phyloP scores from a whole-genome alignment of 2,329 filamentous ascomycete genomes.

The Alternaria gansuensis region DNA sequence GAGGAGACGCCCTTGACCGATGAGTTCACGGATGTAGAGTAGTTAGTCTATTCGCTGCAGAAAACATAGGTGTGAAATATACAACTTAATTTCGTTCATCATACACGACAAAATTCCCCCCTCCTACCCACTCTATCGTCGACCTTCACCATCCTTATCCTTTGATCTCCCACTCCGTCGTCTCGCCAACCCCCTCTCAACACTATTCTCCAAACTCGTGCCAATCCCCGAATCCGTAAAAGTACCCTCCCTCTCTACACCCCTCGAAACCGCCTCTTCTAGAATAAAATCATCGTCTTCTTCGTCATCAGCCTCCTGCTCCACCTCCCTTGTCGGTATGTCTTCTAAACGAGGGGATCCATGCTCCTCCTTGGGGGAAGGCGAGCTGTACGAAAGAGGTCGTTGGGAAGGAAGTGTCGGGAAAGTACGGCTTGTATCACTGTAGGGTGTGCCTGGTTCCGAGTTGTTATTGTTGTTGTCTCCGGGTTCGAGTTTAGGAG shows the following conservation, averaged over 20 bases:
- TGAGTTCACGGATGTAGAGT: no score
- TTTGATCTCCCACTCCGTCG: slow-evolving; percentile 22
- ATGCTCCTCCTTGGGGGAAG: slow-evolving; percentile 37
- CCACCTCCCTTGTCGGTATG: slow-evolving; percentile 39
- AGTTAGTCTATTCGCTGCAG: no score
- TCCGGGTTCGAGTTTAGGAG: slow-evolving; percentile 6
- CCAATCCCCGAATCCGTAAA: slow-evolving; percentile 58
- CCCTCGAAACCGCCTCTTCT: slow-evolving; percentile 38
- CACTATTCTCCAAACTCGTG: slow-evolving; percentile 56
- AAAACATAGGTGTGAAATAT: no score
- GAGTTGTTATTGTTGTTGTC: slow-evolving; percentile 22
- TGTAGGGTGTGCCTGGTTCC: slow-evolving; percentile 45
- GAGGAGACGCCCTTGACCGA: no score
- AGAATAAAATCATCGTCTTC: slow-evolving; percentile 57
- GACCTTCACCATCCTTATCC: neutral
- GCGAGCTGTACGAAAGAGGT: slow-evolving; percentile 52
- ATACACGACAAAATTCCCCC: no score
- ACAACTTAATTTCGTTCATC: no score
- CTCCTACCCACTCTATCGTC: neutral
- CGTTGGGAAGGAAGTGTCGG: slow-evolving; percentile 58
- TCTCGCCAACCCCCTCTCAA: slow-evolving; percentile 28
- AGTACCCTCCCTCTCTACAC: slow-evolving; percentile 17
- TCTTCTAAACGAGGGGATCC: slow-evolving; percentile 26
- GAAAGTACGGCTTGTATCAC: slow-evolving; percentile 60
- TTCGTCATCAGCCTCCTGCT: slow-evolving; percentile 56